Evolutionary conservation across 108 stramenopile genomes (phyloP).

Genomic region (Fistulifera pelliculosa): DNA sequence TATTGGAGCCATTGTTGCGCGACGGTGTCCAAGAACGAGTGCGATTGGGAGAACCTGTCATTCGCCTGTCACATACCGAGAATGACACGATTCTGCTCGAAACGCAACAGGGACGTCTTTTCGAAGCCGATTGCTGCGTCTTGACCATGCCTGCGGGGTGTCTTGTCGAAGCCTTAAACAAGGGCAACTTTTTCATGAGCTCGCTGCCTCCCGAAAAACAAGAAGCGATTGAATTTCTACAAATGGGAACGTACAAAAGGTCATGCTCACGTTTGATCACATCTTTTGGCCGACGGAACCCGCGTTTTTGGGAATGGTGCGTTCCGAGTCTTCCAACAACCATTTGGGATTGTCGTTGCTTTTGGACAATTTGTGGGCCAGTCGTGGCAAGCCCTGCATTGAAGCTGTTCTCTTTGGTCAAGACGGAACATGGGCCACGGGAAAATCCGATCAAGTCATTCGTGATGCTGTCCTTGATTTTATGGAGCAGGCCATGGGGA

Average conservation of each 20-base stretch:
- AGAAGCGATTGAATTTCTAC: slow-evolving; percentile 27
- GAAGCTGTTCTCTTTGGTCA: slow-evolving; percentile 38
- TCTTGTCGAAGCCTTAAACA: slow-evolving; percentile 9
- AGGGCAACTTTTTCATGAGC: slow-evolving; percentile 22
- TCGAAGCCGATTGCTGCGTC: slow-evolving; percentile 37
- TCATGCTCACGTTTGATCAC: slow-evolving; percentile 43
- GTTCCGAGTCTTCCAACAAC: background rate
- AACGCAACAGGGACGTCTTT: slow-evolving; percentile 17
- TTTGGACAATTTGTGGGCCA: slow-evolving; percentile 42
- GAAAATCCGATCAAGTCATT: slow-evolving; percentile 27
- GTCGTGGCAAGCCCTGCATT: slow-evolving; percentile 34
- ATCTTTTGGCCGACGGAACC: slow-evolving; percentile 46
- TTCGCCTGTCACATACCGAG: background rate
- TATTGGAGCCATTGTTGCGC: slow-evolving; percentile 24
- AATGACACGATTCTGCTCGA: slow-evolving; percentile 11
- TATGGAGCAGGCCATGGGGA: slow-evolving; percentile 30
- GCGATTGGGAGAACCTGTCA: slow-evolving; percentile 13
- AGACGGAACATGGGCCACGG: slow-evolving; percentile 30
- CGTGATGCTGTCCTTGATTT: slow-evolving; percentile 34
- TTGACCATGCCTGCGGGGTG: slow-evolving; percentile 42
- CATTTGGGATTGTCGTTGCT: slow-evolving; percentile 23
- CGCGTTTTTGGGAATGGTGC: slow-evolving; percentile 42
- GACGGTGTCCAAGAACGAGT: slow-evolving; percentile 6
- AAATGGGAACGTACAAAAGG: slow-evolving; percentile 51
- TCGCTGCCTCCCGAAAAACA: slow-evolving; percentile 21